Base-by-base conservation (phyloP, 2,329 filamentous ascomycete species). In the Bipolaris bicolor region DNA sequence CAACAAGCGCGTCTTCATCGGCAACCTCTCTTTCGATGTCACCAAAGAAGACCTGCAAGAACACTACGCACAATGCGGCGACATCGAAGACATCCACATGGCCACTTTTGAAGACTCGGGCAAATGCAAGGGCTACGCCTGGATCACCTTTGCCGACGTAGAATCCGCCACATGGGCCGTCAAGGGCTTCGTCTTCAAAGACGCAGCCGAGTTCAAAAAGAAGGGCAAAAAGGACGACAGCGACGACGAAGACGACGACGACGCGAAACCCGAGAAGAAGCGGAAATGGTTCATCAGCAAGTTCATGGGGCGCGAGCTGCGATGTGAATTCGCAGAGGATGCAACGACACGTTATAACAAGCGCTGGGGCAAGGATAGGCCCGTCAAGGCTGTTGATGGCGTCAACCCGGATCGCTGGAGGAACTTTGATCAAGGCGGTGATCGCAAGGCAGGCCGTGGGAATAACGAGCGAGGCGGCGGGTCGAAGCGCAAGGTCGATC, bases 71-170 rank as follows among this genome's bases (percentile, higher is more conserved):
- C 91, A 89, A 74, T 98, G 94, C 73, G 95, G 95, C 49, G 83
- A 88, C 61, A 86, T 98, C 60, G 86, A 88, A 51, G 90, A 90
- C 80, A 85, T 92, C 63, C 94, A 96, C 78, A 82, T 98, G 65
- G 95, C 95, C 2, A 97, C 93, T 0, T 99, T 99, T 73, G 91
- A 98, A 77, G 96, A 99, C 76, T 89, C 89, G 18, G 95, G 95
- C 41, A 99, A 98, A 80, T 99, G 95, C 82, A 98, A 98, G 80
- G 96, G 95, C 16, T 99, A 90, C 78, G 95, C 89, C 5, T 99
- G 95, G 93, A 87, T 99, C 60, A 91, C 91, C 60, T 99, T 98
- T 77, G 88, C 89, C 72, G 88, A 92, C 49, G 73, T 93, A 10
- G 87, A 90, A 55, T 85, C 89, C 0, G 92, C 92, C 0, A 86